Base-by-base conservation (phyloP, 495 filamentous ascomycete species). In the Neurospora sp. region DNA sequence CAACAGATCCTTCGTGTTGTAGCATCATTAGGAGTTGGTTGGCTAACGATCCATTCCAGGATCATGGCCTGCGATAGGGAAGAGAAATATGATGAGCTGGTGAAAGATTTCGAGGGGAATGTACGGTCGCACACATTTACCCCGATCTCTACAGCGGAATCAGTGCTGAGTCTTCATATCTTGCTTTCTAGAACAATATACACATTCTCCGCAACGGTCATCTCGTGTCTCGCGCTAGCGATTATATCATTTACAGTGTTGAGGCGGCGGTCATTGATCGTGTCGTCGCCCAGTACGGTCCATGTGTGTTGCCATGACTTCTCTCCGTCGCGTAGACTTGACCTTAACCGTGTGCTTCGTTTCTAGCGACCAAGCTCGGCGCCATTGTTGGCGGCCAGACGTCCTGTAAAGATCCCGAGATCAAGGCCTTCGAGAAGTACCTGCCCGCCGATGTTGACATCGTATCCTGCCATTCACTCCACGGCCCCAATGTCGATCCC, bases 321-420 rank as follows among this genome's bases (percentile, higher is more conserved):
- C 44, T 73, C 70, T 69, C 35, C 42, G 45, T 40, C 44, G 42
- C 76, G 53, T 65, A 65, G 53, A 65, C 53, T 27, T 37, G 27
- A 18, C 6, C 71, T 78, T 40, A 79, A 65, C 75, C 69, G 40
- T 37, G 68, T 39, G 42, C 22, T 9, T 42, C 27, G 16, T 68
- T 53, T 72, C 39, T 44, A 98, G 95, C 96, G 76, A 98, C 96
- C 68, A 97, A 96, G 80, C 86, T 93, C 74, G 91, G 91, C 71
- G 96, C 96, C 59, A 94, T 99, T 73, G 96, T 99, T 44, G 96
- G 96, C 70, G 96, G 96, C 22, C 96, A 99, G 82, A 99, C 96
- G 2, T 98, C 96, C 4, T 98, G 96, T 85, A 99, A 99, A 84
- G 94, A 94, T 69, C 96, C 95, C 3, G 96, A 99, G 82, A 95